Evolutionary conservation across 2,329 filamentous ascomycete species (phyloP).

Genomic region (Aphanocladium album): DNA sequence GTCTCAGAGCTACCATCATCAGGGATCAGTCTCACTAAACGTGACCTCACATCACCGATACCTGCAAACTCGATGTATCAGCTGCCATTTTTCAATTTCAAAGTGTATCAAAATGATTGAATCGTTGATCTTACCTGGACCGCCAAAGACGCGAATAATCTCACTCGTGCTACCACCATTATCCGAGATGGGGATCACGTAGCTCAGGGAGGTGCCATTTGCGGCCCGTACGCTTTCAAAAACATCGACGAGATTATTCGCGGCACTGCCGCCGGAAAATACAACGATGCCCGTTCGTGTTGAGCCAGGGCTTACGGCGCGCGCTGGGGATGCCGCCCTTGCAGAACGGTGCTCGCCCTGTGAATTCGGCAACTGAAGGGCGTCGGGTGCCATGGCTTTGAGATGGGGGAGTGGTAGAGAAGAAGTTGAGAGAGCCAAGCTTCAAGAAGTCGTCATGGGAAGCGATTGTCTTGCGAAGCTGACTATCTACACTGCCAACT

Average conservation of each 20-base stretch:
- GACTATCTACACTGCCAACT: neutral
- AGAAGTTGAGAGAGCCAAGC: neutral
- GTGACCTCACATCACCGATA: constrained; percentile 43
- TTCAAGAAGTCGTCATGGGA: neutral
- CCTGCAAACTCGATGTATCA: constrained; percentile 43
- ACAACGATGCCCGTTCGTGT: constrained; percentile 56
- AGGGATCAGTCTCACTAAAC: constrained; percentile 86
- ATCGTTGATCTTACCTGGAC: constrained; percentile 59
- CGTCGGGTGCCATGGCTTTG: constrained; percentile 1
- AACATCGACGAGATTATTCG: constrained; percentile 88
- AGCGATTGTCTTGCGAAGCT: neutral
- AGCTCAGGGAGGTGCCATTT: constrained; percentile 65
- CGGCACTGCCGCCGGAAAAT: constrained; percentile 90
- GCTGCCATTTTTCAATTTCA: neutral
- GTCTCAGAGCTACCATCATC: constrained; percentile 56
- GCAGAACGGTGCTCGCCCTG: neutral
- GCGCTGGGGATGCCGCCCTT: neutral
- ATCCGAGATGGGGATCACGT: constrained; percentile 92
- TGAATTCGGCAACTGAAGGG: neutral
- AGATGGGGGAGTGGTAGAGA: neutral
- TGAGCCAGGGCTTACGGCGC: constrained; percentile 6
- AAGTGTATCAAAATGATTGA: too few species aligned
- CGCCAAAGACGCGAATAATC: constrained; percentile 89
- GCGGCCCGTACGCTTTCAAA: constrained; percentile 64
- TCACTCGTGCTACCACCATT: constrained; percentile 94